Evolutionary conservation across 345 rosid genomes (phyloP), one percentile per base, ranked within the genome.

Genomic region (Boechera retrofracta): DNA sequence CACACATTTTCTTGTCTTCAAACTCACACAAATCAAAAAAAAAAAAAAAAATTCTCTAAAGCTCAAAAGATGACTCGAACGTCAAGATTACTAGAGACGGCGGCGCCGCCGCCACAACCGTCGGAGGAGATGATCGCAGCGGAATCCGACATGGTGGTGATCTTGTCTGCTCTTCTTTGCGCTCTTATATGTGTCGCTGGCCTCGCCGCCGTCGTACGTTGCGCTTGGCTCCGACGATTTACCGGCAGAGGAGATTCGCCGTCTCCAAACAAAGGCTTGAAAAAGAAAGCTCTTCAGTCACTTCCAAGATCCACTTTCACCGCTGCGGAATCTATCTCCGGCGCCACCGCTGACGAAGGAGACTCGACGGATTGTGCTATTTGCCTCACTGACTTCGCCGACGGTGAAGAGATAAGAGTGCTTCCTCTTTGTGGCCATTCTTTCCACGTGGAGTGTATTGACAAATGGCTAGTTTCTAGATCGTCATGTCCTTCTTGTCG

Each of bases 401-500:
- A 80, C 6, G 90, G 94, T 0, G 89, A 86, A 31, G 89, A 85
- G 39, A 75, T 89, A 41, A 80, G 92, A 32, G 81, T 88, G 29
- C 64, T 89, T 78, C 92, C 90, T 2, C 86, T 75, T 33, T 89
- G 94, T 58, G 84, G 89, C 0, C 94, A 89, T 32, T 85, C 75
- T 0, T 89, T 89, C 72, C 92, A 89, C 66, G 82, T 87, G 57
- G 73, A 39, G 24, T 89, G 94, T 74, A 82, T 89, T 6, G 92
- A 89, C 83, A 84, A 77, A 61, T 89, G 94, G 94, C 82, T 89
- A 0, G 78, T 82, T 5, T 80, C 89, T 4, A 84, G 85, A 71
- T 86, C 92, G 0, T 85, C 90, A 0, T 87, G 94, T 44, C 94
- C 94, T 10, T 89, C 90, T 3, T 90, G 95, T 81, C 92, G 91